These are phyloP conservation scores for Gamarada debralockiae DNA, from an alignment of 495 filamentous ascomycete species.

Conservation along the genomic window DNA sequence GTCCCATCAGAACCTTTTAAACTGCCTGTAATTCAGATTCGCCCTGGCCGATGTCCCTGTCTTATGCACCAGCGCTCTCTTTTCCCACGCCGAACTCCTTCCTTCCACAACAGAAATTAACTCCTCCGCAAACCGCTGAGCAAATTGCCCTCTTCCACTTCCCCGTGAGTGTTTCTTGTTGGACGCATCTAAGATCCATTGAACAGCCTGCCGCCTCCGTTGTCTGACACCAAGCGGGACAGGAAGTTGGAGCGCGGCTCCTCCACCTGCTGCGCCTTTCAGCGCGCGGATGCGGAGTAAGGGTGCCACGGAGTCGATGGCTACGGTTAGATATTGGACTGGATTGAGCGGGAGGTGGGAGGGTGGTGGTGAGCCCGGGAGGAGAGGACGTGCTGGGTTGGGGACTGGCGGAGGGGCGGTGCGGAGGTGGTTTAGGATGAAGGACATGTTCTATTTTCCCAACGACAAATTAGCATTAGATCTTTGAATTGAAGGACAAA, in stretches of 20 bases:
- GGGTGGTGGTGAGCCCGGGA: conserved; percentile 68
- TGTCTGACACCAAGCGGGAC: conserved; percentile 69
- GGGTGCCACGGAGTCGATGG: conserved; percentile 95
- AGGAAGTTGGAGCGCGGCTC: conserved; percentile 76
- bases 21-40: conserved; percentile 50
- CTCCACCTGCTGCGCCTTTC: conserved; percentile 81
- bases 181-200: conserved; percentile 84
- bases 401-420: conserved; percentile 72
- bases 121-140: conserved; percentile 81
- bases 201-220: conserved; percentile 70
- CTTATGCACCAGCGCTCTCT: conserved; percentile 67
- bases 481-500: background rate
- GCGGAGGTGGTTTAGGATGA: conserved; percentile 83
- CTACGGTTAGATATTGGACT: conserved; percentile 72
- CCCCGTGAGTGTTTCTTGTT: conserved; percentile 63
- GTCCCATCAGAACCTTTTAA: background rate
- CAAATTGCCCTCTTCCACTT: conserved; percentile 60
- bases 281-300: conserved; percentile 71
- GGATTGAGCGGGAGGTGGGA: conserved; percentile 74
- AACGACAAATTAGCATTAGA: conserved; percentile 11
- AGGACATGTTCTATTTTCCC: conserved; percentile 66
- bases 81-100: conserved; percentile 76
- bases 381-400: conserved; percentile 62
- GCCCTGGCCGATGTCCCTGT: conserved; percentile 64
- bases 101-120: conserved; percentile 86